Evolutionary conservation across 2,329 filamentous ascomycete genomes (phyloP).

Genomic region (Stemphylium vesicarium): DNA sequence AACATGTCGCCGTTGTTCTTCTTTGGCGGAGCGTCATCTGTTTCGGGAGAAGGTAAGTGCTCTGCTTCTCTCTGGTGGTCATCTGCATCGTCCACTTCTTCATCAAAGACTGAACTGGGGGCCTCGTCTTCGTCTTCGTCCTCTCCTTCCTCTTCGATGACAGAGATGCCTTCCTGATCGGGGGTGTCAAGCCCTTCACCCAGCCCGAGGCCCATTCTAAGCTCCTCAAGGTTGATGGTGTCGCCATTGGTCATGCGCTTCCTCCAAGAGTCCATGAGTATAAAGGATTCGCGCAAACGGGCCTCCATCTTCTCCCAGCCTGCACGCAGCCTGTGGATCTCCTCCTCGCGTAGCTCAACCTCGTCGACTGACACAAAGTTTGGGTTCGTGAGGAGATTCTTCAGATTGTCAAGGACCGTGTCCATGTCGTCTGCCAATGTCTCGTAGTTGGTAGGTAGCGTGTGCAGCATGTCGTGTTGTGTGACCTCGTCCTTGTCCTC

Average conservation of each 20-base stretch:
- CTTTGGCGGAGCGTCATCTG: constrained; percentile 25
- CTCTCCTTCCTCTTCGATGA: constrained; percentile 31
- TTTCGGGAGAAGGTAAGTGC: constrained; percentile 34
- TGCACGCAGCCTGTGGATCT: constrained; percentile 80
- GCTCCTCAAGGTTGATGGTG: constrained; percentile 67
- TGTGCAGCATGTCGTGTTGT: constrained; percentile 48
- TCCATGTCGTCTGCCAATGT: constrained; percentile 76
- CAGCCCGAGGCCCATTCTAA: constrained; percentile 67
- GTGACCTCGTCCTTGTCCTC: constrained; percentile 46
- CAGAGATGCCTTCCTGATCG: constrained; percentile 38
- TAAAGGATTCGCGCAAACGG: constrained; percentile 87
- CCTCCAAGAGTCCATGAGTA: constrained; percentile 91
- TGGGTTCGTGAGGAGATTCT: constrained; percentile 87
- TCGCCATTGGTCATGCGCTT: constrained; percentile 75
- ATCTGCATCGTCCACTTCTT: constrained; percentile 34
- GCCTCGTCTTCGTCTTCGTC: constrained; percentile 25
- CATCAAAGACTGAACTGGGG: constrained; percentile 40
- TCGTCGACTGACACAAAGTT: constrained; percentile 96
- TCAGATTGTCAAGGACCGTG: constrained; percentile 77
- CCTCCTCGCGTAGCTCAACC: constrained; percentile 88
- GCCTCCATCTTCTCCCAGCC: constrained; percentile 95
- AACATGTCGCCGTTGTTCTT: constrained; percentile 39
- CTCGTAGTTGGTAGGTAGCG: constrained; percentile 68
- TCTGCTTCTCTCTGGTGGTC: constrained; percentile 6
- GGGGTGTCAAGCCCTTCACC: constrained; percentile 55